phyloP scores from a whole-genome alignment of 2,329 filamentous ascomycete genomes.

The Neofusicoccum cordaticola region DNA sequence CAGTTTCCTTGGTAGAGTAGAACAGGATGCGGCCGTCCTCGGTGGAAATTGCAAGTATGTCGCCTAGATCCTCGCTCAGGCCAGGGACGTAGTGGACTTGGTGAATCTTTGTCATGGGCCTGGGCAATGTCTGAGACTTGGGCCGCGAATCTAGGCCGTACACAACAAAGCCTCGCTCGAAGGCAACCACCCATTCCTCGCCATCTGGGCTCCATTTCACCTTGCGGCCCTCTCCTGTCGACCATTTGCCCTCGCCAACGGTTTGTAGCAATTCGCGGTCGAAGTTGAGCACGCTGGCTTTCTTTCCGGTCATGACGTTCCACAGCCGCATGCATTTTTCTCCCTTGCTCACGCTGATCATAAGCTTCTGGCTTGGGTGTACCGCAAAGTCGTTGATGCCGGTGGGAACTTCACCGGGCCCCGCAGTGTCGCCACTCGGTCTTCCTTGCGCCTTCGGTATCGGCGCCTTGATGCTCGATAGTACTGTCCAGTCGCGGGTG shows the following conservation, averaged over 20 bases:
- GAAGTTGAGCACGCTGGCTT: constrained; percentile 89
- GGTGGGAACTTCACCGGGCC: constrained; percentile 73
- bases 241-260: constrained; percentile 72
- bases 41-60: constrained; percentile 72
- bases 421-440: constrained; percentile 86
- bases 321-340: constrained; percentile 91
- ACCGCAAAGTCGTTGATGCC: constrained; percentile 94
- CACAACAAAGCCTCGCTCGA: constrained; percentile 79
- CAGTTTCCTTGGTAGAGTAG: constrained; percentile 64
- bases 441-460: constrained; percentile 75
- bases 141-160: constrained; percentile 87
- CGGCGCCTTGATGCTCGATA: constrained; percentile 86
- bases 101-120: constrained; percentile 75
- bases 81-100: constrained; percentile 68
- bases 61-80: constrained; percentile 41
- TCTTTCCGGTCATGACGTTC: constrained; percentile 96
- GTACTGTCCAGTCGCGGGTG: constrained; percentile 82
- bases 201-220: constrained; percentile 76
- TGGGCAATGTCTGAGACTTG: constrained; percentile 68
- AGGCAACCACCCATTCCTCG: constrained; percentile 84
- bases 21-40: constrained; percentile 88
- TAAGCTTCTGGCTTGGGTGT: constrained; percentile 93
- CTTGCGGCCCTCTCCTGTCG: constrained; percentile 75
- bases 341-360: constrained; percentile 87
- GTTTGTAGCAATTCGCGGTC: constrained; percentile 67